Evolutionary conservation across 345 rosid species (phyloP).

Genomic region (Ceriops decandra): DNA sequence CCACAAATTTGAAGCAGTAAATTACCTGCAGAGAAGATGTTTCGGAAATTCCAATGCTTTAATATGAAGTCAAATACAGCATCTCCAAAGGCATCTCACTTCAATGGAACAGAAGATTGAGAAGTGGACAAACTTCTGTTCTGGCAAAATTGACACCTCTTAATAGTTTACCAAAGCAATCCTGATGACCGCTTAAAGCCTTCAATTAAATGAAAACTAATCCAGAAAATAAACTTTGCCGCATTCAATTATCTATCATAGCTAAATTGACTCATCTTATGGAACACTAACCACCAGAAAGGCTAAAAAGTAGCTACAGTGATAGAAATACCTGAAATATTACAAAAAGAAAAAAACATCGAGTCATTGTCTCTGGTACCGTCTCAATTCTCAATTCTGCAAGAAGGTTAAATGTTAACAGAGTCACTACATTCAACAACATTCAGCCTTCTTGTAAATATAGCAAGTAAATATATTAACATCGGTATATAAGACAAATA

Average conservation of each 20-base stretch:
- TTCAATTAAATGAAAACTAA: too few relatives aligned
- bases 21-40: background rate
- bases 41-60: background rate
- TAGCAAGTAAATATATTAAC: too few relatives aligned
- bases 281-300: background rate
- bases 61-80: background rate
- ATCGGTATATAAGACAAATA: too few relatives aligned
- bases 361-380: constrained; percentile 5
- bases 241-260: background rate
- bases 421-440: background rate
- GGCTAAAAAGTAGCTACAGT: background rate
- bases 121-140: too few relatives aligned
- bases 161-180: too few relatives aligned
- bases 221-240: too few relatives aligned
- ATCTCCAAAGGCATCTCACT: too few relatives aligned
- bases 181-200: too few relatives aligned
- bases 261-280: background rate
- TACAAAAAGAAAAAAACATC: background rate
- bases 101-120: too few relatives aligned
- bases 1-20: background rate
- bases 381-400: constrained; percentile 15
- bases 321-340: constrained; percentile 24
- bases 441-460: too few relatives aligned
- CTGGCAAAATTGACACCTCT: too few relatives aligned
- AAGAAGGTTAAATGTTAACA: background rate